phyloP scores from a whole-genome alignment of 2,329 filamentous ascomycete species.

The Apiospora kogelbergensis region DNA sequence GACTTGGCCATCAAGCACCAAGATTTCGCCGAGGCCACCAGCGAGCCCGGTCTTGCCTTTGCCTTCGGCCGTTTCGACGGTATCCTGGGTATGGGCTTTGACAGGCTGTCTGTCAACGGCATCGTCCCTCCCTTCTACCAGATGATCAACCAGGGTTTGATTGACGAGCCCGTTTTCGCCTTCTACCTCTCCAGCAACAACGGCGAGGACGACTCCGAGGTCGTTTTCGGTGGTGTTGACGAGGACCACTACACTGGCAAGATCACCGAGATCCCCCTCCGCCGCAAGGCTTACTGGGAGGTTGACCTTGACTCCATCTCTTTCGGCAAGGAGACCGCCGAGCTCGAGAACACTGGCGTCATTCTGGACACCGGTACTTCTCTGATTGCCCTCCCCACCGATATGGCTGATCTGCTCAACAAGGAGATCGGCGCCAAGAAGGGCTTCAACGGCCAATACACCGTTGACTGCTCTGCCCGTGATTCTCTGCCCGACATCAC shows the following conservation, averaged over 20 bases:
- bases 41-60: constrained; percentile 93
- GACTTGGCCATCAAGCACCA: constrained; percentile 86
- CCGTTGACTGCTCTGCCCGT: constrained; percentile 83
- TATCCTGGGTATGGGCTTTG: constrained; percentile 91
- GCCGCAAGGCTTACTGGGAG: constrained; percentile 99
- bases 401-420: constrained; percentile 94
- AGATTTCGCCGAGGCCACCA: constrained; percentile 94
- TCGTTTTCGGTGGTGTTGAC: constrained; percentile 86
- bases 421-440: constrained; percentile 98
- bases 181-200: constrained; percentile 88
- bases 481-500: constrained; percentile 84
- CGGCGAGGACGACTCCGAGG: constrained; percentile 74
- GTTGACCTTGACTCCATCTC: constrained; percentile 92
- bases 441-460: constrained; percentile 95
- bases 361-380: constrained; percentile 99
- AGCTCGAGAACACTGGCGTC: constrained; percentile 91
- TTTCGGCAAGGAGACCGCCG: constrained; percentile 80
- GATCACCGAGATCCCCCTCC: constrained; percentile 88
- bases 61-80: constrained; percentile 97
- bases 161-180: constrained; percentile 91
- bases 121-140: constrained; percentile 96
- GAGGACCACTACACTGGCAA: constrained; percentile 79
- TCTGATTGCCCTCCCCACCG: constrained; percentile 88
- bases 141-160: constrained; percentile 83
- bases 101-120: constrained; percentile 94